Evolutionary conservation across 106 monocot genomes (phyloP).

Genomic region (Agapanthus africanus): DNA sequence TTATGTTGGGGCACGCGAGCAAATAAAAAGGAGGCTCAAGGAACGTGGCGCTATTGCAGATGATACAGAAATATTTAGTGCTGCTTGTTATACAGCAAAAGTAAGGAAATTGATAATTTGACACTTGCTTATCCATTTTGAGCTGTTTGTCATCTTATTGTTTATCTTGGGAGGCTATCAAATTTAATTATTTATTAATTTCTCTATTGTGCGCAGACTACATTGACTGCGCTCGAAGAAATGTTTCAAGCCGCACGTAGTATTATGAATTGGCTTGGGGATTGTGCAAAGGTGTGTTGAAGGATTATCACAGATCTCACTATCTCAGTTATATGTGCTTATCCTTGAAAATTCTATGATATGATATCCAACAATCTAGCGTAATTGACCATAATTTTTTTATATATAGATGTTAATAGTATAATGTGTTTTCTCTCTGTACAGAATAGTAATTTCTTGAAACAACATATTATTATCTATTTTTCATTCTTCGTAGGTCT

Average conservation of each 20-base stretch:
- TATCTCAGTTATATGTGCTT: too few relatives aligned
- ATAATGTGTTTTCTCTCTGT: too few relatives aligned
- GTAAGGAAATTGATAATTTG: constrained; percentile 24
- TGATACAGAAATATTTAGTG: constrained; percentile 50
- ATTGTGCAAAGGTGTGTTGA: constrained; percentile 84
- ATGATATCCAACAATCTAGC: too few relatives aligned
- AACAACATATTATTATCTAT: too few relatives aligned
- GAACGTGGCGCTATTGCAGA: constrained; percentile 55
- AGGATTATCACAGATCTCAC: too few relatives aligned
- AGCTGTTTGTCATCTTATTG: not conserved
- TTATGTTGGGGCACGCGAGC: constrained; percentile 92
- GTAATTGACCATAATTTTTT: too few relatives aligned
- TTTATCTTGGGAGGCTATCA: not conserved
- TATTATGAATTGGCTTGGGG: constrained; percentile 98
- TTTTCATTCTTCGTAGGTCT: too few relatives aligned
- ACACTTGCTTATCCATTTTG: not conserved
- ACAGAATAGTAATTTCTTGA: too few relatives aligned
- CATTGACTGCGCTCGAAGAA: constrained; percentile 83
- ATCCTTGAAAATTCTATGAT: too few relatives aligned
- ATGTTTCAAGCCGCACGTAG: constrained; percentile 93
- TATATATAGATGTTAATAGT: too few relatives aligned
- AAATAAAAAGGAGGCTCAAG: constrained; percentile 88
- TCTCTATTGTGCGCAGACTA: constrained; percentile 47
- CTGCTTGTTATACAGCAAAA: constrained; percentile 88
- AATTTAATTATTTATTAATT: not conserved